Base-by-base conservation (phyloP, 73 alveolate species). In the Blepharisma japonicum region DNA sequence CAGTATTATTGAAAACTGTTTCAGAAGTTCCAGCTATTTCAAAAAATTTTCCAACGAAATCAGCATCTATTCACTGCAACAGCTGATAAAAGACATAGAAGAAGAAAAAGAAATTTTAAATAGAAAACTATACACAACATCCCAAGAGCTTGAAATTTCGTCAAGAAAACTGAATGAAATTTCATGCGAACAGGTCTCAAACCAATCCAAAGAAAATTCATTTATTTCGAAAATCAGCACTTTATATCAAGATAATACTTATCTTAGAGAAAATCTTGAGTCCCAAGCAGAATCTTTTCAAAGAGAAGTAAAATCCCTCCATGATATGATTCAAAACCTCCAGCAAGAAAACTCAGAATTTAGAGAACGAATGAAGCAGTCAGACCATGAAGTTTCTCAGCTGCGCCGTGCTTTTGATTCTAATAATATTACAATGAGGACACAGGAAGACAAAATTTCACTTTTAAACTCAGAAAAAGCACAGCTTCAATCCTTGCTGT, bases 381-480 rank as follows among this genome's bases (percentile, higher is more conserved):
- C 42, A 9, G 45, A 14, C 20, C 6, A 8, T 7, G 72, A 56
- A 20, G 18, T 7, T 38, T 21, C 7, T 20, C 45, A 56, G 18
- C 42, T 56, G 9, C 7, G 18, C 7, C 45, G 7, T 14, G 6
- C 25, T 6, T 56, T 38, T 7, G 72, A 56, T 7, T 7, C 18
- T 20, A 7, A 8, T 6, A 56, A 20, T 7, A 7, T 38, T 6
- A 56, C 72, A 8, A 8, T 56, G 8, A 56, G 72, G 72, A 56
- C 72, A 7, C 25, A 56, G 45, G 72, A 56, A 56, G 72, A 56
- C 45, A 8, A 38, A 56, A 38, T 56, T 6, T 7, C 7, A 6
- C 45, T 56, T 14, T 38, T 56, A 56, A 56, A 56, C 7, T 7
- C 72, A 8, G 72, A 56, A 56, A 56, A 56, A 56, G 45, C 42